These are phyloP conservation scores for Peterozyma xylosa DNA, from an alignment of 805 yeast genomes.

Conservation along the genomic window DNA sequence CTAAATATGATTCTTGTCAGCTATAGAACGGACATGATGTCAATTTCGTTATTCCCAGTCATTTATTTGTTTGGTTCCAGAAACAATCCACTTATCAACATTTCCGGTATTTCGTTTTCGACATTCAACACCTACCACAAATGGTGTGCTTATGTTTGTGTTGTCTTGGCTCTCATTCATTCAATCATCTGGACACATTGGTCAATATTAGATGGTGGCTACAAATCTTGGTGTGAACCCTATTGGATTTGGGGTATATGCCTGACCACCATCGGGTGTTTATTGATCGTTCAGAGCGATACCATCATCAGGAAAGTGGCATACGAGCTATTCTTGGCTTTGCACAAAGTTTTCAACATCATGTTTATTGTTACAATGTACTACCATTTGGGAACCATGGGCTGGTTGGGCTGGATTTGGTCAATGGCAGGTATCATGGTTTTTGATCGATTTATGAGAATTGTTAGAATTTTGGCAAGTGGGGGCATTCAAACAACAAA, in stretches of 20 bases:
- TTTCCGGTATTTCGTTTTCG: constrained; percentile 57
- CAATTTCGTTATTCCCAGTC: constrained; percentile 48
- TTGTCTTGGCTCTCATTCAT: constrained; percentile 47
- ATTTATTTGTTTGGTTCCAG: constrained; percentile 62
- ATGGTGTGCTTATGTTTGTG: constrained; percentile 51
- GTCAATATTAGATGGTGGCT: constrained; percentile 31
- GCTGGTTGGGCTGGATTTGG: constrained; percentile 36
- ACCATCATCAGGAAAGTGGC: constrained; percentile 22
- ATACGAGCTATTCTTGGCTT: constrained; percentile 33
- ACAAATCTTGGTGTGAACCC: constrained; percentile 32
- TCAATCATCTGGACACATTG: constrained; percentile 42
- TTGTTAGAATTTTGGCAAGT: constrained; percentile 21
- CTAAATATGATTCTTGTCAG: constrained; percentile 29
- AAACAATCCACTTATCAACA: constrained; percentile 55
- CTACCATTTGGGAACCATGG: constrained; percentile 30
- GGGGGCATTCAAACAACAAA: constrained; percentile 16
- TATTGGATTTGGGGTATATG: constrained; percentile 33
- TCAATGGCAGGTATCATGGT: constrained; percentile 30
- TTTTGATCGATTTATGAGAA: constrained; percentile 29
- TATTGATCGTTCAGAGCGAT: constrained; percentile 13
- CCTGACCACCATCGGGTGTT: constrained; percentile 10
- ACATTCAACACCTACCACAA: constrained; percentile 60
- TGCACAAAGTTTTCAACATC: constrained; percentile 30
- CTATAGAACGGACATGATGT: constrained; percentile 46
- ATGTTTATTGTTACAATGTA: constrained; percentile 31